phyloP scores from a whole-genome alignment of 1,284 basidiomycete genomes.

The Sporisorium scitamineum region DNA sequence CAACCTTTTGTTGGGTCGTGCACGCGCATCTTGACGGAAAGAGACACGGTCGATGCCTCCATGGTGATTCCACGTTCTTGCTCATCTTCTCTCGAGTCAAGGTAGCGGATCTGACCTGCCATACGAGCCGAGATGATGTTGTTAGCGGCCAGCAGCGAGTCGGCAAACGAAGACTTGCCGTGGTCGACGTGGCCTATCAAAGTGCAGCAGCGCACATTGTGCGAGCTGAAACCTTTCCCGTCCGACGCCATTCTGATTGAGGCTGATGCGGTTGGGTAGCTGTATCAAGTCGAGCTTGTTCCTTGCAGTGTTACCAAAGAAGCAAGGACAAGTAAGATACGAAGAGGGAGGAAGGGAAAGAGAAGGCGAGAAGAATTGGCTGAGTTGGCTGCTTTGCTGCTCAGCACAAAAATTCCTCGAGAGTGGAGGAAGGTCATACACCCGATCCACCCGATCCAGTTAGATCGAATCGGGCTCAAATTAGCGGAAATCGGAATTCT shows the following conservation, averaged over 20 bases:
- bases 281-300: not conserved
- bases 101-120: conserved; percentile 95
- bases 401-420: conserved; percentile 3
- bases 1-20: conserved; percentile 44
- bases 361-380: conserved; percentile 7
- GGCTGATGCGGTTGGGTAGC: not conserved
- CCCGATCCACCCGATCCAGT: not conserved
- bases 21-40: conserved; percentile 65
- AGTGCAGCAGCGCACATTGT: conserved; percentile 67
- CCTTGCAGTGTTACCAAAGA: conserved; percentile 3
- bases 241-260: conserved; percentile 32
- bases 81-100: conserved; percentile 96
- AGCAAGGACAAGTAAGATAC: conserved; percentile 15
- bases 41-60: conserved; percentile 87
- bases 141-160: conserved; percentile 93
- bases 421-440: conserved; percentile 10
- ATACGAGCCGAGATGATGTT: conserved; percentile 95
- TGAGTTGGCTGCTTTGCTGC: conserved; percentile 11
- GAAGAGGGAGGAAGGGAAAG: not conserved
- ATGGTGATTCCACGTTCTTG: conserved; percentile 98
- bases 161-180: conserved; percentile 79
- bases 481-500: conserved; percentile 29
- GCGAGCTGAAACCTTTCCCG: conserved; percentile 53
- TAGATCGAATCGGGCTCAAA: conserved; percentile 11
- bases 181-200: conserved; percentile 69